Percentiles rank a stretch among this genome's conserved stretches.
Conservation (phyloP, 208 protist species). For the Trypanosoma theileri region DNA sequence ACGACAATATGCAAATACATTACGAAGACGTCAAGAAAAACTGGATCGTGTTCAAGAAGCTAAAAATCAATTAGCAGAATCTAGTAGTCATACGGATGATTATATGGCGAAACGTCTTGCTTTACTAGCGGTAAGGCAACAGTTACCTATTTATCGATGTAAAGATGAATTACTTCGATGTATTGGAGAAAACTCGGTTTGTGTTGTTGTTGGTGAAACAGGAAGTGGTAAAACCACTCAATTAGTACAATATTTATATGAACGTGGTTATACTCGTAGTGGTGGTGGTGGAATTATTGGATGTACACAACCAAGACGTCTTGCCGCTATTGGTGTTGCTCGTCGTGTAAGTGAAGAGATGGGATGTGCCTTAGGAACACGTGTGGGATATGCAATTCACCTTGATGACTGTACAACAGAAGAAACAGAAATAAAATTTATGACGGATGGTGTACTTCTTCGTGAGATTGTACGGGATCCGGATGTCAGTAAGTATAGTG, state of each 20-base stretch:
- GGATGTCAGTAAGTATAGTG: conserved; percentile 88
- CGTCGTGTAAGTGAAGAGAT: conserved; percentile 94
- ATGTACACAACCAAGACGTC: conserved; percentile 95
- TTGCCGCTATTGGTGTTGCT: conserved; percentile 94
- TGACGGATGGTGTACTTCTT: conserved; percentile 97
- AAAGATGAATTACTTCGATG: conserved; percentile 70
- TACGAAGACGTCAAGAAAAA: conserved; percentile 20
- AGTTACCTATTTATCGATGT: conserved; percentile 73
- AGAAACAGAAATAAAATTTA: conserved; percentile 93
- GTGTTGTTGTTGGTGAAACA: conserved; percentile 87
- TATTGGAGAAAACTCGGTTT: conserved; percentile 79
- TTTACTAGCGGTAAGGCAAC: conserved; percentile 37
- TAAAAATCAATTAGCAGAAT: conserved; percentile 22
- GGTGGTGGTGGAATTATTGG: conserved; percentile 45
- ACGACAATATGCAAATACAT: conserved; percentile 23
- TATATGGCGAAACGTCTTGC: conserved; percentile 32
- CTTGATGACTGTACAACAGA: conserved; percentile 88
- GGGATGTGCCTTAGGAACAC: conserved; percentile 71
- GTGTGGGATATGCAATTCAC: conserved; percentile 92
- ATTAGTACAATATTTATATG: conserved; percentile 87
- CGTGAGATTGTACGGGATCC: conserved; percentile 92
- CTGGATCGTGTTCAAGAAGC: conserved; percentile 24
- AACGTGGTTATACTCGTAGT: conserved; percentile 55
- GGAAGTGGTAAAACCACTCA: conserved; percentile 93
- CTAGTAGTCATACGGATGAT: conserved; percentile 16